Base-by-base conservation (phyloP, 805 yeast genomes). In the Pichia pseudocactophila region DNA sequence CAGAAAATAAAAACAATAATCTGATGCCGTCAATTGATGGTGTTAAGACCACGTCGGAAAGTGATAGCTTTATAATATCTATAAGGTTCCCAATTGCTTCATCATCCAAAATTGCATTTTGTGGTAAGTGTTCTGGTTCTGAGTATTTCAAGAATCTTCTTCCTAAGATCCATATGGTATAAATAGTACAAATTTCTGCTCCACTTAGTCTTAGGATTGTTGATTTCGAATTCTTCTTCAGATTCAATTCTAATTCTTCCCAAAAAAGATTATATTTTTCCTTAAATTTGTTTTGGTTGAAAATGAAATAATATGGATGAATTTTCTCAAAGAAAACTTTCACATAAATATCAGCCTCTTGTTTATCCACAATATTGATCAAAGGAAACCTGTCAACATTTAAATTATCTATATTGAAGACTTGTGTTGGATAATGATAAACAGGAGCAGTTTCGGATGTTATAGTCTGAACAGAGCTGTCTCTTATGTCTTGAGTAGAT, bases 1-100 rank as follows among this genome's bases (percentile, higher is more conserved):
- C 60, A 0, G 75, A 63, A 31, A 70, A 58, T 27, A 71, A 50
- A 36, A 66, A 59, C 15, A 71, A 48, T 15, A 70, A 57, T 37
- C 74, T 57, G 11, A 73, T 67, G 3, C 76, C 73, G 37, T 63
- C 65, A 13, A 71, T 48, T 4, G 68, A 60, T 3, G 77, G 73
- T 1, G 70, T 65, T 35, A 71, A 46, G 17, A 70, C 58, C 36
- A 69, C 64, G 43, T 69, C 74, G 13, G 70, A 59, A 4, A 73
- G 51, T 0, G 69, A 62, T 10, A 71, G 44, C 42, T 67, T 67
- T 15, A 73, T 58, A 11, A 71, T 59, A 43, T 67, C 69, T 32
- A 71, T 58, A 41, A 63, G 63, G 38, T 64, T 54, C 6, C 56
- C 55, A 12, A 55, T 58, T 45, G 55, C 42, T 9, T 50, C 61